Percentiles rank a stretch among this genome's conserved stretches.
Evolutionary conservation across 305 asterid genomes (phyloP).

Genomic region (Solanum hybrid): DNA sequence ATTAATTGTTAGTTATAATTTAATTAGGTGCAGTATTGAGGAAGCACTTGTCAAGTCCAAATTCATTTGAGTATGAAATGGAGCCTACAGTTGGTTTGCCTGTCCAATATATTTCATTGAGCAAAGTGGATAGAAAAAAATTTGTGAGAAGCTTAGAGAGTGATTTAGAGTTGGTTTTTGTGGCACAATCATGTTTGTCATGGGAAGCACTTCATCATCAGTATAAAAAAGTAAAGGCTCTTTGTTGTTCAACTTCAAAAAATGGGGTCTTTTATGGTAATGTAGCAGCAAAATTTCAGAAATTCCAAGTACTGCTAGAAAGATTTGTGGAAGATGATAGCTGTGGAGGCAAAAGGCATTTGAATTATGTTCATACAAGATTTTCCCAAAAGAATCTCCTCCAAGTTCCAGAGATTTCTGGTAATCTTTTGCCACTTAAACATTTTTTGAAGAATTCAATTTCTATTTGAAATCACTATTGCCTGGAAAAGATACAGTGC

Average conservation of each 20-base stretch:
- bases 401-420: conserved; percentile 45
- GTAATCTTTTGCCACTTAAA: conserved; percentile 7
- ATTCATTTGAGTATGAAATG: background rate
- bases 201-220: conserved; percentile 62
- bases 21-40: conserved; percentile 30
- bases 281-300: conserved; percentile 28
- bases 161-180: conserved; percentile 50
- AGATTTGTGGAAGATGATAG: conserved; percentile 45
- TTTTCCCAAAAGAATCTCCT: conserved; percentile 35
- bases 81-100: background rate
- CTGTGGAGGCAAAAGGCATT: conserved; percentile 16
- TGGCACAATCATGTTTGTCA: conserved; percentile 48
- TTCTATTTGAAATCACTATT: background rate
- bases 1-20: background rate
- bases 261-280: conserved; percentile 14
- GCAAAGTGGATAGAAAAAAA: conserved; percentile 19
- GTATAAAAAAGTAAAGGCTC: conserved; percentile 29
- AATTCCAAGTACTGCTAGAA: conserved; percentile 30
- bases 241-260: conserved; percentile 1
- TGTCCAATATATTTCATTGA: background rate
- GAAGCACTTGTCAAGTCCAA: conserved; percentile 2
- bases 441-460: background rate
- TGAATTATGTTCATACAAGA: conserved; percentile 20
- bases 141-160: conserved; percentile 33
- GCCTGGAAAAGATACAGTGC: background rate